phyloP scores from a whole-genome alignment of 805 yeast genomes.

The Candida montana region DNA sequence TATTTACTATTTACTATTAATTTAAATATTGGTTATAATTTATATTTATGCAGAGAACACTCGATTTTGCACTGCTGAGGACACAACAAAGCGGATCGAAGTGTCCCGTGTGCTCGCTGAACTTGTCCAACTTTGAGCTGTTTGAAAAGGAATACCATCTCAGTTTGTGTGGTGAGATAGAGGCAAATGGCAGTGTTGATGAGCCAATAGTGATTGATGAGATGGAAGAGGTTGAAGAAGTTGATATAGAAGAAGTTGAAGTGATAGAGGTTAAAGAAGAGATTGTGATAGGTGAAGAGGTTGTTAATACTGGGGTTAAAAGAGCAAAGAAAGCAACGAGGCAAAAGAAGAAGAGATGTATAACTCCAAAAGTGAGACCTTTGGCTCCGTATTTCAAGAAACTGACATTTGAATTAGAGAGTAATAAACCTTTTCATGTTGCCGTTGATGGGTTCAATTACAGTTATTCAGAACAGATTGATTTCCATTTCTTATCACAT shows the following conservation, averaged over 20 bases:
- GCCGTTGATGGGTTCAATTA: slow-evolving; percentile 67
- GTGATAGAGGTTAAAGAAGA: not conserved
- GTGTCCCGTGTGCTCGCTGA: slow-evolving; percentile 51
- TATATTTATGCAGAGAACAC: not conserved
- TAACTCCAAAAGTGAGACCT: slow-evolving; percentile 6
- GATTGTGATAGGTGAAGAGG: not conserved
- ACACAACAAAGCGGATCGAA: not conserved
- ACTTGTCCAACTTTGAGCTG: slow-evolving; percentile 34
- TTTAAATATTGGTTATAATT: too few species aligned
- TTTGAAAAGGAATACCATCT: slow-evolving; percentile 49
- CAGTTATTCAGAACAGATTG: slow-evolving; percentile 36
- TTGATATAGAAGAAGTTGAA: too few species aligned
- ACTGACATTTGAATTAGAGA: slow-evolving; percentile 33
- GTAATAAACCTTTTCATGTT: slow-evolving; percentile 22
- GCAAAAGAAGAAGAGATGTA: too few species aligned
- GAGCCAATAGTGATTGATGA: not conserved
- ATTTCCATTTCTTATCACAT: slow-evolving; percentile 65
- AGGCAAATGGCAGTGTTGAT: not conserved
- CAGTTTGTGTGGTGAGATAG: slow-evolving; percentile 37
- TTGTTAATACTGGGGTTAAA: too few species aligned
- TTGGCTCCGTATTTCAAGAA: slow-evolving; percentile 47
- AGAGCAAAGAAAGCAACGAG: not conserved
- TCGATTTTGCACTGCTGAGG: not conserved
- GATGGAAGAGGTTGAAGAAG: too few species aligned
- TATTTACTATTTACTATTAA: too few species aligned